These are phyloP conservation scores for Naganishia antarctica DNA, from an alignment of 768 basidiomycete species.

Conservation along the genomic window DNA sequence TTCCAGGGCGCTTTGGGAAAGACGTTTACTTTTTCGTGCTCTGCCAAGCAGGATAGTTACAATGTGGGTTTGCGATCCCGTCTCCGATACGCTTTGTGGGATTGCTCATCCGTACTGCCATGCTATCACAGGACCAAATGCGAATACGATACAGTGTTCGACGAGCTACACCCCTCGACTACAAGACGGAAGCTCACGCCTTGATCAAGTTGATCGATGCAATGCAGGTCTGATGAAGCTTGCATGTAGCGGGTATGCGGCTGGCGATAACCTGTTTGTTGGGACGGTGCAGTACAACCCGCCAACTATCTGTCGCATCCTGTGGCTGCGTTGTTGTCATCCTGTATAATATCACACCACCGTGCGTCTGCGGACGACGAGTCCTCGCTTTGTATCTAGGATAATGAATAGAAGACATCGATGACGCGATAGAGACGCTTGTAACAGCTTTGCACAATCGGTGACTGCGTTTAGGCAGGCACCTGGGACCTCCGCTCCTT, in stretches of 20 bases:
- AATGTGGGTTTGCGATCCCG: constrained; percentile 51
- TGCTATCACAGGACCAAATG: constrained; percentile 60
- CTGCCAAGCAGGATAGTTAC: constrained; percentile 78
- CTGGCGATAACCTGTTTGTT: too few relatives aligned
- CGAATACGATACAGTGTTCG: constrained; percentile 79
- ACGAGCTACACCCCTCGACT: constrained; percentile 63
- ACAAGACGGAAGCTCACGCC: constrained; percentile 59
- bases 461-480: too few relatives aligned
- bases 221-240: constrained; percentile 27
- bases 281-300: too few relatives aligned
- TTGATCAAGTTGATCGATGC: constrained; percentile 60
- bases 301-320: too few relatives aligned
- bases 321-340: too few relatives aligned
- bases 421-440: too few relatives aligned
- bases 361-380: not conserved
- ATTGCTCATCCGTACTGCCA: not conserved
- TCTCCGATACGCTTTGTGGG: not conserved
- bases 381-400: constrained; percentile 7
- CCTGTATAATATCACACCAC: too few relatives aligned
- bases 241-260: too few relatives aligned
- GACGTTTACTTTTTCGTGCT: constrained; percentile 74
- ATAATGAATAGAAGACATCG: not conserved
- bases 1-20: constrained; percentile 64
- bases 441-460: too few relatives aligned
- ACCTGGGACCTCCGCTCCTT: too few relatives aligned